Base-by-base conservation (phyloP, 2,329 filamentous ascomycete genomes). In the Cercospora janseana region DNA sequence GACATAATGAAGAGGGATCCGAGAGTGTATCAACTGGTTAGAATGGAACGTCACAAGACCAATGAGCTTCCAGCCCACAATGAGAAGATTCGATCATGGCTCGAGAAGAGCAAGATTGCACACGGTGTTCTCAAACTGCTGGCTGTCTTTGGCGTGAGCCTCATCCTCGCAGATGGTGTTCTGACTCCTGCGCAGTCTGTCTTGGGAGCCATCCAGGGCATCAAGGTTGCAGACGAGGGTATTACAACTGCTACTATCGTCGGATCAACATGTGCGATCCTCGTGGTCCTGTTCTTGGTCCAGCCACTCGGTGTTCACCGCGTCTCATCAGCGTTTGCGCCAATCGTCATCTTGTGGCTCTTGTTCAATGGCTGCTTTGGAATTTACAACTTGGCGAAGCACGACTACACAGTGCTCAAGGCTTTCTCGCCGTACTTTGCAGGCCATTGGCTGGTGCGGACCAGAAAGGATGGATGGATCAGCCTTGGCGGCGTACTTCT, bases 161-260 rank as follows among this genome's bases (percentile, higher is more conserved):
- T 86, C 74, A 80, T 86, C 52, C 81, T 87, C 67, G 72, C 77
- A 35, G 78, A 86, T 63, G 82, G 83, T 38, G 76, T 87, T 10
- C 69, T 86, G 18, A 87, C 83, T 2, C 84, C 83, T 0, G 84
- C 84, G 0, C 83, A 87, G 63, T 86, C 83, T 3, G 81, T 87
- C 1, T 73, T 87, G 4, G 83, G 83, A 27, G 83, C 83, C 2
- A 79, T 87, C 13, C 83, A 87, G 59, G 67, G 67, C 3, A 67
- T 77, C 13, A 71, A 72, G 24, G 83, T 86, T 1, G 81, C 80
- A 26, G 73, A 74, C 16, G 75, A 77, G 0, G 69, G 78, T 51
- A 78, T 87, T 38, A 69, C 70, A 12, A 79, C 72, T 26, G 64
- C 73, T 2, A 78, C 79, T 2, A 79, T 87, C 24, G 75, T 86